Evolutionary conservation across 768 basidiomycete species (phyloP), one percentile per base, ranked within the genome.

Genomic region (Lanmaoa rubissima): DNA sequence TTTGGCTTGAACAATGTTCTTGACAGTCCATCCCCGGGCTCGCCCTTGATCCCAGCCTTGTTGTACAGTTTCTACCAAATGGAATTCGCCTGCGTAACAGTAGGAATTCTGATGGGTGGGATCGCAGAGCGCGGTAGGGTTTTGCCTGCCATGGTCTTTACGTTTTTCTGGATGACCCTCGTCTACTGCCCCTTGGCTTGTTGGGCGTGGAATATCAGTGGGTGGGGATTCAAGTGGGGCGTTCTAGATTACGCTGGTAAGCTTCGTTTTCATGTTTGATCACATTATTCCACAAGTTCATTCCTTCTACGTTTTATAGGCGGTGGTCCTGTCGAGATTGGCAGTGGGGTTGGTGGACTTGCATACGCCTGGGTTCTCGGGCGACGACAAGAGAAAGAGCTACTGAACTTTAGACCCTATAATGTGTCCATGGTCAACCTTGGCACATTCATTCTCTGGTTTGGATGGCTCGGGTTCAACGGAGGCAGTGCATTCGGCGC

Each of bases 381-480:
- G 19, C 85, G 86, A 48, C 82, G 94, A 57, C 79, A 85, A 59
- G 85, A 88, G 61, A 80, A 80, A 44, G 86, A 90, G 63, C 71
- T 90, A 10, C 68, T 84, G 57, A 89, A 89, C 69, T 94, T 93
- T 76, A 82, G 91, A 58, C 92, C 93, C 9, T 91, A 95, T 73
- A 92, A 93, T 69, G 91, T 93, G 21, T 85, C 88, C 34, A 76
- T 90, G 69, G 89, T 94, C 64, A 82, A 82, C 61, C 80, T 94
- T 53, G 92, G 93, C 61, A 94, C 90, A 10, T 88, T 86, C 63
- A 81, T 94, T 60, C 84, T 93, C 52, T 93, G 88, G 90, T 88
- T 94, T 68, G 91, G 92, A 26, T 92, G 86, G 85, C 74, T 87
- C 54, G 90, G 88, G n/a, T 93, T 94, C 79, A 95, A 94, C 74